A percentile compares a stretch with the other conserved stretches of the same genome.
Conservation (phyloP, 495 filamentous ascomycete species). For the Xylaria cubensis region DNA sequence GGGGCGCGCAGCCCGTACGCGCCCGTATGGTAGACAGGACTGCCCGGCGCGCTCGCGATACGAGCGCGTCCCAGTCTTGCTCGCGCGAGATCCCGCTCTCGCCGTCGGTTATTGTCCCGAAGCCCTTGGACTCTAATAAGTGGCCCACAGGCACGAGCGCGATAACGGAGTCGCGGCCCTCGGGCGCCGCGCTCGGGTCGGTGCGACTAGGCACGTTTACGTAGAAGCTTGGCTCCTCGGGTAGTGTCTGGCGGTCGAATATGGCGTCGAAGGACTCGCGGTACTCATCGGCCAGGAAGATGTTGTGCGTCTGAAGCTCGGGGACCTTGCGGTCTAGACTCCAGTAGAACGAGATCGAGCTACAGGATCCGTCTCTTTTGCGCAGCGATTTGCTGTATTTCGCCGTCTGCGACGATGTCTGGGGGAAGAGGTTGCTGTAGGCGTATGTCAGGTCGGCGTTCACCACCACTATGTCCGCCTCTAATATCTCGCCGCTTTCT, state of each 20-base stretch:
- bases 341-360: slow-evolving; percentile 79
- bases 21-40: slow-evolving; percentile 62
- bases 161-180: slow-evolving; percentile 65
- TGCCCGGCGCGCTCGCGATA: slow-evolving; percentile 56
- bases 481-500: slow-evolving; percentile 55
- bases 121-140: slow-evolving; percentile 40
- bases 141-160: slow-evolving; percentile 74
- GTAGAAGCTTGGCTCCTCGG: slow-evolving; percentile 71
- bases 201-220: slow-evolving; percentile 73
- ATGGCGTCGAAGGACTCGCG: slow-evolving; percentile 72
- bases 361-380: slow-evolving; percentile 63
- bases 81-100: slow-evolving; percentile 43
- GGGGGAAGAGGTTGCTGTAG: slow-evolving; percentile 67
- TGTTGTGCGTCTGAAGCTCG: slow-evolving; percentile 71
- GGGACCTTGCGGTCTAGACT: slow-evolving; percentile 61
- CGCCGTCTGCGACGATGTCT: slow-evolving; percentile 31
- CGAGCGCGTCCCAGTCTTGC: slow-evolving; percentile 64
- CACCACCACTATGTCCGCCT: slow-evolving; percentile 67
- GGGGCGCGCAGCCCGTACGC: slow-evolving; percentile 56
- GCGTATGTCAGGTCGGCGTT: slow-evolving; percentile 76
- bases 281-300: slow-evolving; percentile 75
- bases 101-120: slow-evolving; percentile 29
- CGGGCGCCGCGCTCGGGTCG: slow-evolving; percentile 68
- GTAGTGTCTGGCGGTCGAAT: slow-evolving; percentile 69
- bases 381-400: slow-evolving; percentile 55